phyloP scores from a whole-genome alignment of 1,139 yeast genomes.

The Zhuliangozyma parablackwelliae region DNA sequence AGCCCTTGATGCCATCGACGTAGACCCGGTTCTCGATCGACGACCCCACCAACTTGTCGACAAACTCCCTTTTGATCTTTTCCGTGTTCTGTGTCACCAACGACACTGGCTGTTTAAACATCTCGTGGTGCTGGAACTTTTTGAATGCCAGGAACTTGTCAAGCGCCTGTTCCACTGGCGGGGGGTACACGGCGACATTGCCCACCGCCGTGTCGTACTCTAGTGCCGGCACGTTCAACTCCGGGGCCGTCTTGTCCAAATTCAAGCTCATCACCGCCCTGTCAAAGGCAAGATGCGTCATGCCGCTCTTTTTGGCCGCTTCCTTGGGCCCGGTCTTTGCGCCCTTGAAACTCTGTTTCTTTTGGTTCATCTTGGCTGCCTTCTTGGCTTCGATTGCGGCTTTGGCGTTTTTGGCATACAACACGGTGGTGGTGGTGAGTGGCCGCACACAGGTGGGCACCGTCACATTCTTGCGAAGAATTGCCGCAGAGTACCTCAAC shows the following conservation, averaged over 20 bases:
- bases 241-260: constrained; percentile 30
- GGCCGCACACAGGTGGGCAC: background rate
- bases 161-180: constrained; percentile 21
- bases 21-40: constrained; percentile 46
- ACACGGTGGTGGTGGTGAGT: constrained; percentile 6
- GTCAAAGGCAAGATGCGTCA: constrained; percentile 38
- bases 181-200: constrained; percentile 23
- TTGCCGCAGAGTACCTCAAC: constrained; percentile 1
- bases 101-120: constrained; percentile 54
- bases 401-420: constrained; percentile 22
- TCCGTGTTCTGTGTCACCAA: constrained; percentile 39
- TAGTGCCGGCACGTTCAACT: constrained; percentile 10
- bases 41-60: constrained; percentile 19
- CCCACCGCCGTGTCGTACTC: background rate
- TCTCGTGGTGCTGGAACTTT: constrained; percentile 61
- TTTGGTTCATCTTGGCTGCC: constrained; percentile 18
- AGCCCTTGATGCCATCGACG: constrained; percentile 68
- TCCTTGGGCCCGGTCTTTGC: constrained; percentile 12
- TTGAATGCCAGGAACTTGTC: constrained; percentile 51
- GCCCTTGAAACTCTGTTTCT: too few species aligned
- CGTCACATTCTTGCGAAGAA: background rate
- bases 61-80: constrained; percentile 20
- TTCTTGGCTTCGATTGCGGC: constrained; percentile 13
- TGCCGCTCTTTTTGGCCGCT: constrained; percentile 19
- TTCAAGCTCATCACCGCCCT: constrained; percentile 37